Evolutionary conservation across 306 rosid genomes (phyloP), one percentile per base, ranked within the genome.

Genomic region (Cucumis hystrix): DNA sequence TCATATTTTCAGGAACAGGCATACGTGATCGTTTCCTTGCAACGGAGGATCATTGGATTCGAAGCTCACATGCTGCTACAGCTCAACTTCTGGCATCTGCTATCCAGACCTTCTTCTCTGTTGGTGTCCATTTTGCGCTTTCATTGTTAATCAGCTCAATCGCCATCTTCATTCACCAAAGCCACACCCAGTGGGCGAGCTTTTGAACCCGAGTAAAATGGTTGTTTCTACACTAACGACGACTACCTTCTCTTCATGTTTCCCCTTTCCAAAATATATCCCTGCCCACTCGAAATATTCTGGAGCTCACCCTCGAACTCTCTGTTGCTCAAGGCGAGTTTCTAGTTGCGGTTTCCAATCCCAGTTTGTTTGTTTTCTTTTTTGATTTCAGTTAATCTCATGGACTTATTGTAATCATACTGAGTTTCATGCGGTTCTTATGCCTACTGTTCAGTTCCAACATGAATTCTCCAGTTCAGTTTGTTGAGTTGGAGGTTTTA

Each of bases 291-390:
- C 43, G 12, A 83, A 82, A 80, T 71, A 87, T 18, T 45, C 70
- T 7, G 41, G n/a, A 12, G 67, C 41, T 78, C 15, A 68, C 39
- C 63, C 83, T 66, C 84, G 76, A 60, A 73, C 87, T 45, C 66
- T 77, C 78, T 62, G 79, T 76, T 84, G 91, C 61, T 82, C 77
- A 49, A 90, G 92, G 92, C 85, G 64, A 79, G 71, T 20, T 20
- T 61, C 45, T 56, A 52, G 4, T 56, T 59, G 28, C 78, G 14
- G 52, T 78, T n/a, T 62, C 37, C 43, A 25, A 10, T 33, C n/a
- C 11, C 11, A 30, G 8, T 54, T 79, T 66, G 28, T 33, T 52
- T 30, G n/a, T 47, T 23, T 25, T 37, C 11, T 60, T 47, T 47
- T 47, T 47, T 8, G 14, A 1, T 8, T 65, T n/a, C 39, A 64